A percentile compares a stretch with the other conserved stretches of the same genome.
Conservation (phyloP, 1,284 basidiomycete genomes). For the Wolfiporia cocos region DNA sequence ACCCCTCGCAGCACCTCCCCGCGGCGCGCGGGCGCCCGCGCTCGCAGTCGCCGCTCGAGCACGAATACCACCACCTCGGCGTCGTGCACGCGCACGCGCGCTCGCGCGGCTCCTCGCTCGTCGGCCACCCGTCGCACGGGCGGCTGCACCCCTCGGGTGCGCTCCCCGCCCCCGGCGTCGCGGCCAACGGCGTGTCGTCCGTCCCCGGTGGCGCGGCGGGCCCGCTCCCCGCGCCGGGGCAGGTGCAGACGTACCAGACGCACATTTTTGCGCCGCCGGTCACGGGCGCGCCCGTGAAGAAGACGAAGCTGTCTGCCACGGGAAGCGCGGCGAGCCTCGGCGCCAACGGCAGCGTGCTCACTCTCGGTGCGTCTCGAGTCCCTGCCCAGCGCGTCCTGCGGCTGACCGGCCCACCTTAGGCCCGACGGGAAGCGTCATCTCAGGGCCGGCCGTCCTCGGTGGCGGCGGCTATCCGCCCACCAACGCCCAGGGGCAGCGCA, state of each 20-base stretch:
- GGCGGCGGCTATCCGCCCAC: constrained; percentile 43
- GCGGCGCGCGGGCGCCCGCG: constrained; percentile 18
- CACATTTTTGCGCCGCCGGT: constrained; percentile 67
- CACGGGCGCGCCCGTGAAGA: constrained; percentile 62
- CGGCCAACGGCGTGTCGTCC: constrained; percentile 6
- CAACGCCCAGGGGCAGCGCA: constrained; percentile 62
- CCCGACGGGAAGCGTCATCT: constrained; percentile 21
- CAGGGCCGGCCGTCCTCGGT: constrained; percentile 22
- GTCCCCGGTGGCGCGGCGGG: constrained; percentile 16
- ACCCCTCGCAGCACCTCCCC: constrained; percentile 19
- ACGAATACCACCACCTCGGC: constrained; percentile 16
- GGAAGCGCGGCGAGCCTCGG: constrained; percentile 10
- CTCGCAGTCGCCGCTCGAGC: constrained; percentile 16
- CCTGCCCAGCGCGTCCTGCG: neutral
- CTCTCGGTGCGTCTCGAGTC: constrained; percentile 14
- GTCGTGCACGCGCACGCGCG: constrained; percentile 14
- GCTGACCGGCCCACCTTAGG: constrained; percentile 10
- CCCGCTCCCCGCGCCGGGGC: constrained; percentile 30
- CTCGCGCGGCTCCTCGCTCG: constrained; percentile 15
- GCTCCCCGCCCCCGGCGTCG: constrained; percentile 8
- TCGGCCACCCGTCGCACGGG: constrained; percentile 1
- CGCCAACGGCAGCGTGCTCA: constrained; percentile 21
- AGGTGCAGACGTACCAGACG: constrained; percentile 47
- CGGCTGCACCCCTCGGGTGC: constrained; percentile 19
- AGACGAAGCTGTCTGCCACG: constrained; percentile 23